These are phyloP conservation scores for Fraxinus anomala DNA, from an alignment of 257 asterid species.

Conservation along the genomic window DNA sequence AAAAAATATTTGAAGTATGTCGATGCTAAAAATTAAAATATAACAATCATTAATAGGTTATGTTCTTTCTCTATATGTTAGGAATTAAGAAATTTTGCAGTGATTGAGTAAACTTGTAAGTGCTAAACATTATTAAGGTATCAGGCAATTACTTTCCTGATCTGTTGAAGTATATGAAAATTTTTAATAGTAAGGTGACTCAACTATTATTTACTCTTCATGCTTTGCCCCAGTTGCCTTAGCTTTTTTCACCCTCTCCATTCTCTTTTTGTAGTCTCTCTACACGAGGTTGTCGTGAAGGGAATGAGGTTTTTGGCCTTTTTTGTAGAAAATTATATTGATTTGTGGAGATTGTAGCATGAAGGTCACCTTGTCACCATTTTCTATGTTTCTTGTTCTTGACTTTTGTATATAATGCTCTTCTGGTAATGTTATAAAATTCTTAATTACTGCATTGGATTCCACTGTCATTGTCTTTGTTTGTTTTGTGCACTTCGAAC, in stretches of 20 bases:
- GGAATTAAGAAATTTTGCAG: neutral
- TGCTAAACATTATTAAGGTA: too few species aligned
- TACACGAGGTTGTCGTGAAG: constrained; percentile 25
- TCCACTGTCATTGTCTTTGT: neutral
- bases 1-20: too few species aligned
- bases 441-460: constrained; percentile 7
- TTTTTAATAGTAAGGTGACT: constrained; percentile 37
- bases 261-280: constrained; percentile 11
- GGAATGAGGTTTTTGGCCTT: constrained; percentile 35
- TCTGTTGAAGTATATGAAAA: too few species aligned
- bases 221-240: constrained; percentile 23
- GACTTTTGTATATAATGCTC: constrained; percentile 31
- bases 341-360: constrained; percentile 33
- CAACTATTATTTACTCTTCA: constrained; percentile 42
- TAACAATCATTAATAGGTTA: too few species aligned
- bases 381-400: too few species aligned
- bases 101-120: neutral
- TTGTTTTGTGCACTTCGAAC: too few species aligned
- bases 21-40: too few species aligned
- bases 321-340: constrained; percentile 7
- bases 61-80: too few species aligned
- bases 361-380: too few species aligned
- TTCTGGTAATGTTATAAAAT: constrained; percentile 4
- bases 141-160: too few species aligned
- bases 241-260: too few species aligned